Evolutionary conservation across 495 filamentous ascomycete species (phyloP).

Genomic region (Bombardia bombarda): DNA sequence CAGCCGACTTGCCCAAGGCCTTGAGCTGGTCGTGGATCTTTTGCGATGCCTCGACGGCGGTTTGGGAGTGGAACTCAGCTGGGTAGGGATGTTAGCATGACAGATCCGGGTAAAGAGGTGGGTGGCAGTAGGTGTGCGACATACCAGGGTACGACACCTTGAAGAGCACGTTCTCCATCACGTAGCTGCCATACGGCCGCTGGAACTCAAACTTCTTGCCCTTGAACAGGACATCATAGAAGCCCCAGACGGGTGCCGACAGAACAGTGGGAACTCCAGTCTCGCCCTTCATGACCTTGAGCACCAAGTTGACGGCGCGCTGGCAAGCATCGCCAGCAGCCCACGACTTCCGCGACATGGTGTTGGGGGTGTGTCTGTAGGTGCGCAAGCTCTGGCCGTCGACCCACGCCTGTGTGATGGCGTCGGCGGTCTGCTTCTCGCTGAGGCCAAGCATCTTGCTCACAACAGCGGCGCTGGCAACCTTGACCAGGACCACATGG

Average conservation of each 20-base stretch:
- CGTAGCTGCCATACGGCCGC: constrained; percentile 91
- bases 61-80: constrained; percentile 99
- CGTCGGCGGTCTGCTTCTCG: constrained; percentile 88
- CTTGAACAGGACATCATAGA: constrained; percentile 97
- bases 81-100: not conserved
- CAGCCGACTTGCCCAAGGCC: constrained; percentile 78
- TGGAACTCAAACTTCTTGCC: constrained; percentile 94
- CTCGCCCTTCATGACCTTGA: constrained; percentile 92
- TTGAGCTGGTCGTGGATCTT: constrained; percentile 76
- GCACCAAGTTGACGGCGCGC: constrained; percentile 84
- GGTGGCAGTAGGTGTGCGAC: constrained; percentile 18
- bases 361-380: constrained; percentile 95
- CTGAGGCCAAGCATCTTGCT: constrained; percentile 86
- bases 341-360: constrained; percentile 99
- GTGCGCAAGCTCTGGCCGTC: constrained; percentile 94
- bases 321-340: constrained; percentile 97
- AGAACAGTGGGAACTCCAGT: constrained; percentile 86
- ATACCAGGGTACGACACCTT: constrained; percentile 95
- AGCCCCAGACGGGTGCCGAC: constrained; percentile 90
- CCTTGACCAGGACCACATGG: constrained; percentile 96
- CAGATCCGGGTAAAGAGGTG: not conserved
- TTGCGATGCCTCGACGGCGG: constrained; percentile 90
- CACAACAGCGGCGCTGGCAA: constrained; percentile 89
- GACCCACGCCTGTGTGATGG: constrained; percentile 93
- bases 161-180: constrained; percentile 99